Base-by-base conservation (phyloP, 306 rosid species). In the Senna siamea region DNA sequence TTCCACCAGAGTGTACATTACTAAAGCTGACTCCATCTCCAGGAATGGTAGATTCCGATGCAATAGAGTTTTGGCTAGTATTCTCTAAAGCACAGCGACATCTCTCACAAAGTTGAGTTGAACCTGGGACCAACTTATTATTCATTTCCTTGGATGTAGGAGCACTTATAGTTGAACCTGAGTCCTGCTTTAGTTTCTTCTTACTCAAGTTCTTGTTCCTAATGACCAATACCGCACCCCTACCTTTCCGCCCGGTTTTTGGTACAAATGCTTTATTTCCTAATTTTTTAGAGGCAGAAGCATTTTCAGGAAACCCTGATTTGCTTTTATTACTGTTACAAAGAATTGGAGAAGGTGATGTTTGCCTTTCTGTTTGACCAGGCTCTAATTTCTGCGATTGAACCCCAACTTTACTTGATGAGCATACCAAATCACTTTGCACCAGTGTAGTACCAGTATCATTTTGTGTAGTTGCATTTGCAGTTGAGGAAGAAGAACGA, bases 101-200 rank as follows among this genome's bases (percentile, higher is more conserved):
- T 78, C 90, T 91, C 82, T 91, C 96, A 55, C 98, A 94, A 63
- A 86, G 81, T 55, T 55, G 85, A 73, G 78, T 77, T 70, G 85
- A 52, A 73, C 75, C 73, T 72, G 90, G 85, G 78, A 76, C 82
- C 40, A 52, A 76, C 72, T 82, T 79, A 12, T 70, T 75, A 59
- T 82, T 85, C 74, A 76, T 80, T 77, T 66, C 89, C 44, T 78
- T 80, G 63, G 80, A 66, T 35, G 84, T 56, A 67, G 92, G 85
- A 54, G 76, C 78, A 75, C 76, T 55, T 55, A 69, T 73, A 74
- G 86, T 82, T 73, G 93, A 85, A 69, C 70, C 66, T 57, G 89
- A 73, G 66, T 82, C 82, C 84, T 85, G 92, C 77, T 85, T 89
- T 19, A 75, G 66, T 77, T 93, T 93, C 87, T 88, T 91, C 89